Conservation (phyloP, 2,329 filamentous ascomycete species). For the Diplocarpon mali region DNA sequence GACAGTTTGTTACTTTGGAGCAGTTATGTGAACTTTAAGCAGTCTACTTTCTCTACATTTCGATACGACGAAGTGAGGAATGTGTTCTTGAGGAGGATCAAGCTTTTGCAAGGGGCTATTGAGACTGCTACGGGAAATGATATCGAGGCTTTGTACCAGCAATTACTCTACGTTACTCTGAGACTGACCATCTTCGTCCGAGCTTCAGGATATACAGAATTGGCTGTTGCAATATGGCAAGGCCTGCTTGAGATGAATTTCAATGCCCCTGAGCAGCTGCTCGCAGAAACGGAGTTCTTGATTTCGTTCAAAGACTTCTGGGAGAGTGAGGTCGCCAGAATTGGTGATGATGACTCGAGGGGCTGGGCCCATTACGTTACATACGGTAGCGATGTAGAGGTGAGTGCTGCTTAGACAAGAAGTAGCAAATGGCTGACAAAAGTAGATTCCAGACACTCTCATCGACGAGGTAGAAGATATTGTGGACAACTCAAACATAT, state of each 20-base stretch:
- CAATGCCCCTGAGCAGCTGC: slow-evolving; percentile 37
- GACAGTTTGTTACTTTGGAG: slow-evolving; percentile 59
- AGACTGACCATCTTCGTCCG: slow-evolving; percentile 63
- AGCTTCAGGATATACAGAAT: slow-evolving; percentile 68
- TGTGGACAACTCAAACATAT: slow-evolving; percentile 23
- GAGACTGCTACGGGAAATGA: not conserved
- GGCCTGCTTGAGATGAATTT: slow-evolving; percentile 63
- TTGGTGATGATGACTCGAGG: slow-evolving; percentile 61
- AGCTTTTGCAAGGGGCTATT: slow-evolving; percentile 29
- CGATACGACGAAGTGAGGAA: slow-evolving; percentile 54
- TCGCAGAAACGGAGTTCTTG: slow-evolving; percentile 10
- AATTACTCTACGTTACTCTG: slow-evolving; percentile 59
- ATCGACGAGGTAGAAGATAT: slow-evolving; percentile 13
- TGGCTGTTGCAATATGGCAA: slow-evolving; percentile 75
- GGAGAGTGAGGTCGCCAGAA: slow-evolving; percentile 70
- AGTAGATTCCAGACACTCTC: slow-evolving; percentile 10
- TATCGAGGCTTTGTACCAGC: slow-evolving; percentile 24
- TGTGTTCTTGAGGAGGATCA: slow-evolving; percentile 47
- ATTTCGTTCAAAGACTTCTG: slow-evolving; percentile 61
- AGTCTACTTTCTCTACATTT: slow-evolving; percentile 57
- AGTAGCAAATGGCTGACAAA: slow-evolving; percentile 1
- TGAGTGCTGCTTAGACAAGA: slow-evolving; percentile 13
- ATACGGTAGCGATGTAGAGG: slow-evolving; percentile 1
- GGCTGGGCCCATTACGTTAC: slow-evolving; percentile 56
- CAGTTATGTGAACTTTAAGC: slow-evolving; percentile 59